These are phyloP conservation scores for Catenaria anguillulae DNA, from an alignment of 371 early-diverging fungal species.

Conservation along the genomic window DNA sequence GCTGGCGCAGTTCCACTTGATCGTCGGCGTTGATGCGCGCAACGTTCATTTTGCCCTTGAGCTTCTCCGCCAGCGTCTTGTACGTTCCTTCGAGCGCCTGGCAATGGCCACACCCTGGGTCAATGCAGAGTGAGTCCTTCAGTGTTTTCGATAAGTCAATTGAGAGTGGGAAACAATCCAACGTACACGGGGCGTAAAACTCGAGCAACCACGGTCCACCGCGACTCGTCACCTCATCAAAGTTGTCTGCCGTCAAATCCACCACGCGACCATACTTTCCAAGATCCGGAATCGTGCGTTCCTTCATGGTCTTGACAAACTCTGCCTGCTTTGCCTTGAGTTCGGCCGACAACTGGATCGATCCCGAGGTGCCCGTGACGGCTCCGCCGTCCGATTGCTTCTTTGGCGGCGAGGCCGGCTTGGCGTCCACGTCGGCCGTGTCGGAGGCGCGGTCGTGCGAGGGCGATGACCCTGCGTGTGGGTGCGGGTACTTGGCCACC, in stretches of 20 bases:
- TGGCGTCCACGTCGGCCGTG: too few relatives aligned
- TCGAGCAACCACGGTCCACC: slow-evolving; percentile 31
- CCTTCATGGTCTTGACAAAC: background rate
- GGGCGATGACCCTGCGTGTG: background rate
- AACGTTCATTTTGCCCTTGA: slow-evolving; percentile 25
- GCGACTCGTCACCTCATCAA: background rate
- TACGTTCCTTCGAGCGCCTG: slow-evolving; percentile 73
- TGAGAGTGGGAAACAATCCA: slow-evolving; percentile 58
- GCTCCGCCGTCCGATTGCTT: too few relatives aligned
- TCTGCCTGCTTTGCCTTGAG: background rate
- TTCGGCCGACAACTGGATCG: too few relatives aligned
- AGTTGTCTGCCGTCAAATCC: background rate
- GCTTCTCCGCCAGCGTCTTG: slow-evolving; percentile 47
- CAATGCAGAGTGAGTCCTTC: background rate
- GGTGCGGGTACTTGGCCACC: background rate
- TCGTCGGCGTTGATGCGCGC: slow-evolving; percentile 92
- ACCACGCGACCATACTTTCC: slow-evolving; percentile 3
- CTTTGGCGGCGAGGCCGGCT: too few relatives aligned
- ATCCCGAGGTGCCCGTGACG: too few relatives aligned
- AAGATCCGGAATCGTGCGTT: background rate
- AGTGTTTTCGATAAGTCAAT: too few relatives aligned
- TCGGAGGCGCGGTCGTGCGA: too few relatives aligned
- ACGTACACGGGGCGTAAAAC: slow-evolving; percentile 78
- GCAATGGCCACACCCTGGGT: background rate
- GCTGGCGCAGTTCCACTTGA: slow-evolving; percentile 66